Evolutionary conservation across 768 basidiomycete genomes (phyloP).

Genomic region (Pisolithus microcarpus): DNA sequence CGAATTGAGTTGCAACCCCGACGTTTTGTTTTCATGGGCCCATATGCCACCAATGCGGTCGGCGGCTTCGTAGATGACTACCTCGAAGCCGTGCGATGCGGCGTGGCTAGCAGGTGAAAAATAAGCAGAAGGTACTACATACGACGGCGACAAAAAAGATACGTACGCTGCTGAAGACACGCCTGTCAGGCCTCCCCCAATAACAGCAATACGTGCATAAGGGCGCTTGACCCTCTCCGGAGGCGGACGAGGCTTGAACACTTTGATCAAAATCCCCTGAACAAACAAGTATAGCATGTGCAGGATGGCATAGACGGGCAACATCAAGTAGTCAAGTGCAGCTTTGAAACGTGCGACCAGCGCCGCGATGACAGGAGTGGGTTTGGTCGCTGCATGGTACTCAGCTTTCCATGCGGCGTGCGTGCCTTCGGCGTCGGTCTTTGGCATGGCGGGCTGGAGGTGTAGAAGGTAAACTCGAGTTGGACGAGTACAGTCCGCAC

Average conservation of each 20-base stretch:
- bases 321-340: background rate
- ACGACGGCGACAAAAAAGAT: background rate
- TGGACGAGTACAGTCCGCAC: too few relatives aligned
- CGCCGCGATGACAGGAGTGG: background rate
- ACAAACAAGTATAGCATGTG: constrained; percentile 26
- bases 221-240: constrained; percentile 23
- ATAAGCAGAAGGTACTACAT: background rate
- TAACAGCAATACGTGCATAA: constrained; percentile 40
- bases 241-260: constrained; percentile 33
- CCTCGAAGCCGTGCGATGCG: constrained; percentile 46
- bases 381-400: background rate
- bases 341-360: background rate
- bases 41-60: constrained; percentile 40
- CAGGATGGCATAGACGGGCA: constrained; percentile 10
- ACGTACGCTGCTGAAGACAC: constrained; percentile 44
- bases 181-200: constrained; percentile 47
- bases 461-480: background rate
- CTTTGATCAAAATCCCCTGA: constrained; percentile 30
- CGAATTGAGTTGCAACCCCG: constrained; percentile 45
- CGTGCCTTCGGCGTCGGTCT: background rate
- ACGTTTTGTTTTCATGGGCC: constrained; percentile 45
- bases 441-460: background rate
- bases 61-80: constrained; percentile 40
- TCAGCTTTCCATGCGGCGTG: background rate
- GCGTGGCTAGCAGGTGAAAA: constrained; percentile 26